These are phyloP conservation scores for Zasmidium cellare DNA, from an alignment of 2,329 filamentous ascomycete species.

Conservation along the genomic window DNA sequence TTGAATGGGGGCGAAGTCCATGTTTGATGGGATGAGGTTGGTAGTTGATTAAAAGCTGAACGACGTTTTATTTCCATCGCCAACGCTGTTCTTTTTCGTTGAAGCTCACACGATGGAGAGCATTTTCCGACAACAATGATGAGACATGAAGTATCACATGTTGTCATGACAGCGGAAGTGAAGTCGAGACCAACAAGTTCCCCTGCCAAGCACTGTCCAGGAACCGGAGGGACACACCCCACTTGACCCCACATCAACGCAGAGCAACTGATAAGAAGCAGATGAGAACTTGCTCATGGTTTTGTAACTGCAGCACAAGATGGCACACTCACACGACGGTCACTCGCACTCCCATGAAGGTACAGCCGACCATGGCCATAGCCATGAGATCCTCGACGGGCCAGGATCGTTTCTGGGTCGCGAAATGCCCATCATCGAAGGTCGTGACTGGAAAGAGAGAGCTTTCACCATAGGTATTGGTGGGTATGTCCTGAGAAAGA, in stretches of 20 bases:
- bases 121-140: too few relatives aligned
- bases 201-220: neutral
- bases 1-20: neutral
- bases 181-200: too few relatives aligned
- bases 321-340: slow-evolving; percentile 52
- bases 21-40: too few relatives aligned
- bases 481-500: slow-evolving; percentile 63
- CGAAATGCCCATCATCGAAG: slow-evolving; percentile 91
- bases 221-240: neutral
- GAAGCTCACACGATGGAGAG: too few relatives aligned
- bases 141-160: too few relatives aligned
- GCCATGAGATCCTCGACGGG: slow-evolving; percentile 91
- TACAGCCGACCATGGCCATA: slow-evolving; percentile 79
- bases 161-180: neutral
- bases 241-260: too few relatives aligned
- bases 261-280: neutral
- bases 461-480: slow-evolving; percentile 98
- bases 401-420: slow-evolving; percentile 86
- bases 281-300: too few relatives aligned
- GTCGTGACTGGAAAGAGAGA: slow-evolving; percentile 80
- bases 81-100: too few relatives aligned
- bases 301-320: too few relatives aligned
- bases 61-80: too few relatives aligned
- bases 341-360: slow-evolving; percentile 39
- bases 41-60: too few relatives aligned